phyloP scores from a whole-genome alignment of 1,139 yeast species.

The Pichia sp. region DNA sequence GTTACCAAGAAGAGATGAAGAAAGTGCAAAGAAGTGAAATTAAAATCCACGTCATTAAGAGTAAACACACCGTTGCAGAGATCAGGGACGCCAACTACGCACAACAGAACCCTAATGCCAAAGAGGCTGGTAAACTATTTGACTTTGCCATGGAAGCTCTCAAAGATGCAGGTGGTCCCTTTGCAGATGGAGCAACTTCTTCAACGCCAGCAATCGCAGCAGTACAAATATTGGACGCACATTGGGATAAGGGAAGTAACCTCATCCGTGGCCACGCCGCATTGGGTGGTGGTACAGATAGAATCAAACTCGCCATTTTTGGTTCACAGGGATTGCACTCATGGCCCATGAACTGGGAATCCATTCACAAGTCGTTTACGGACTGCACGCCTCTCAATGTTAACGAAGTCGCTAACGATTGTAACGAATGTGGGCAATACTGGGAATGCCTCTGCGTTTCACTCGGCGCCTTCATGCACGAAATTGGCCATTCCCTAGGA shows the following conservation, averaged over 20 bases:
- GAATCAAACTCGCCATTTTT: slow-evolving; percentile 74
- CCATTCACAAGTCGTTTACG: slow-evolving; percentile 57
- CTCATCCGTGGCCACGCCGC: slow-evolving; percentile 88
- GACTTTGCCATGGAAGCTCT: slow-evolving; percentile 75
- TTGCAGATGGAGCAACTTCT: slow-evolving; percentile 34
- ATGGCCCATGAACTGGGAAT: slow-evolving; percentile 79
- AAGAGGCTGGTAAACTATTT: slow-evolving; percentile 67
- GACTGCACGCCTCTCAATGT: slow-evolving; percentile 62
- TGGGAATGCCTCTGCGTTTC: slow-evolving; percentile 91
- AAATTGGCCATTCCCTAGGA: slow-evolving; percentile 84
- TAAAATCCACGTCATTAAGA: slow-evolving; percentile 66
- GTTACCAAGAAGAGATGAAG: slow-evolving; percentile 33
- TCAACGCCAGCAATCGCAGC: slow-evolving; percentile 67
- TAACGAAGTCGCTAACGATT: slow-evolving; percentile 80
- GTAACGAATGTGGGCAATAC: slow-evolving; percentile 72
- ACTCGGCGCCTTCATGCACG: slow-evolving; percentile 92
- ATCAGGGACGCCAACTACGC: slow-evolving; percentile 75
- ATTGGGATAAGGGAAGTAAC: slow-evolving; percentile 58
- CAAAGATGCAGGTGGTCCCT: slow-evolving; percentile 45
- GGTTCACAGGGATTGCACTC: slow-evolving; percentile 91
- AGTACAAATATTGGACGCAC: slow-evolving; percentile 74
- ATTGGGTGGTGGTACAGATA: slow-evolving; percentile 76
- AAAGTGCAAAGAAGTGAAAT: slow-evolving; percentile 49
- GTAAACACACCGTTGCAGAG: slow-evolving; percentile 61
- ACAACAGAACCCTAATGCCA: slow-evolving; percentile 75